These are phyloP conservation scores for Cadophora sp. DNA, from an alignment of 2,329 filamentous ascomycete species.

Conservation along the genomic window DNA sequence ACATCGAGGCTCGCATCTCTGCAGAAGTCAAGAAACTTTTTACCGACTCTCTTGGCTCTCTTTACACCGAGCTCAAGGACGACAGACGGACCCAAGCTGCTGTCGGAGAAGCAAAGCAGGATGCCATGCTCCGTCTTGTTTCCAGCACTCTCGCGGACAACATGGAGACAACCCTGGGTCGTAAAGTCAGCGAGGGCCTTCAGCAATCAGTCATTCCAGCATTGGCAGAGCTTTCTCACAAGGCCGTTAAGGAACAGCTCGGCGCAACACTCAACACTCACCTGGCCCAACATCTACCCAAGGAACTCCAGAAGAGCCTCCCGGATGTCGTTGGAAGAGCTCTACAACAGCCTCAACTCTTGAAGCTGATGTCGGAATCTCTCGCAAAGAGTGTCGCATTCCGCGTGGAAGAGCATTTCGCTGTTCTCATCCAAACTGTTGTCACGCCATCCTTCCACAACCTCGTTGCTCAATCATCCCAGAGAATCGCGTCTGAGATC, in stretches of 20 bases:
- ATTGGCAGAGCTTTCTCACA: constrained; percentile 70
- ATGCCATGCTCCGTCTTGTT: constrained; percentile 71
- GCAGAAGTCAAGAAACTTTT: constrained; percentile 57
- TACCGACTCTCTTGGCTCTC: constrained; percentile 63
- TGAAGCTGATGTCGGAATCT: constrained; percentile 75
- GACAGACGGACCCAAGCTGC: constrained; percentile 72
- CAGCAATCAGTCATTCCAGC: constrained; percentile 78
- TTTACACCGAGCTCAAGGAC: constrained; percentile 68
- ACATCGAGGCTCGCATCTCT: constrained; percentile 55
- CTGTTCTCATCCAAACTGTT: constrained; percentile 63
- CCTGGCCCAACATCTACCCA: constrained; percentile 48
- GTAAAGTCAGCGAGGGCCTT: constrained; percentile 67
- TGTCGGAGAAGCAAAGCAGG: constrained; percentile 68
- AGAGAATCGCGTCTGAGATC: constrained; percentile 71
- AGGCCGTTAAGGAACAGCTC: constrained; percentile 75
- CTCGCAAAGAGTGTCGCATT: constrained; percentile 70
- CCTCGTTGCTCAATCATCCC: constrained; percentile 68
- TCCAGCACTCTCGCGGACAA: constrained; percentile 74
- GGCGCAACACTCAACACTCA: constrained; percentile 61
- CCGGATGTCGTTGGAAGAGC: constrained; percentile 71
- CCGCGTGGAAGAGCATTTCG: constrained; percentile 74
- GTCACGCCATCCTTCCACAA: constrained; percentile 72
- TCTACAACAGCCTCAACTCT: constrained; percentile 75
- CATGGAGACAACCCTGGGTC: constrained; percentile 56
- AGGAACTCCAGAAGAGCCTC: constrained; percentile 74